A percentile compares a stretch with the other conserved stretches of the same genome.
These are phyloP conservation scores for Bruguiera sexangula DNA, from an alignment of 345 rosid species.

Conservation along the genomic window DNA sequence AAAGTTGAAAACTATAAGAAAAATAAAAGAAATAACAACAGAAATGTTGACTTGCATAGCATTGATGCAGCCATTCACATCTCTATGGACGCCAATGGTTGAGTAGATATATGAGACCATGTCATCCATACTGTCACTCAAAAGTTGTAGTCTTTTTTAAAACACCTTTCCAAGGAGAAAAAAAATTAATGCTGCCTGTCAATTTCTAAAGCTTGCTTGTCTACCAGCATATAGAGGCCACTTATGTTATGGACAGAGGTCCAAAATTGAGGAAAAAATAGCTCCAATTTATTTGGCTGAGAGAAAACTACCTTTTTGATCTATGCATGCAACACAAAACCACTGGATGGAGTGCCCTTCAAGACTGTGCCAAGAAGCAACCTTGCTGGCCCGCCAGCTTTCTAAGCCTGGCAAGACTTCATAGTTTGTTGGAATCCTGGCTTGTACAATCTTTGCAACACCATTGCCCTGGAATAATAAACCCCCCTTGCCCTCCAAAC, in stretches of 20 bases:
- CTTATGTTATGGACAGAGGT: background rate
- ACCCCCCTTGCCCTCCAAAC: constrained; percentile 40
- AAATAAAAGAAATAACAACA: background rate
- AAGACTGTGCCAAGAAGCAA: constrained; percentile 84
- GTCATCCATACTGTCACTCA: background rate
- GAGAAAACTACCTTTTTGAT: constrained; percentile 64
- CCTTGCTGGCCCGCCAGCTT: constrained; percentile 85
- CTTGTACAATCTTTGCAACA: constrained; percentile 57
- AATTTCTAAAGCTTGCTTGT: background rate
- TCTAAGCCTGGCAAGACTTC: constrained; percentile 85
- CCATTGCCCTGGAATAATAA: constrained; percentile 57
- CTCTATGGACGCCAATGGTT: background rate
- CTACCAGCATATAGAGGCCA: constrained; percentile 1
- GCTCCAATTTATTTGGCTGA: background rate
- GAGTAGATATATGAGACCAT: background rate
- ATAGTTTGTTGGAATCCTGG: constrained; percentile 58
- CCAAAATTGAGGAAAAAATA: constrained; percentile 2
- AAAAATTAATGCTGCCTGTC: no score
- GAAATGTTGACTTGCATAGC: no score
- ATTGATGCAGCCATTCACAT: no score
- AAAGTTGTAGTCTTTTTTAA: background rate
- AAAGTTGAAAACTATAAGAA: no score
- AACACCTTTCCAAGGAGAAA: no score
- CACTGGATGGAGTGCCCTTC: constrained; percentile 91
- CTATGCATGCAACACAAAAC: constrained; percentile 83